Evolutionary conservation across 257 asterid species (phyloP), one percentile per base, ranked within the genome.

Genomic region (Eucommia ulmoides): DNA sequence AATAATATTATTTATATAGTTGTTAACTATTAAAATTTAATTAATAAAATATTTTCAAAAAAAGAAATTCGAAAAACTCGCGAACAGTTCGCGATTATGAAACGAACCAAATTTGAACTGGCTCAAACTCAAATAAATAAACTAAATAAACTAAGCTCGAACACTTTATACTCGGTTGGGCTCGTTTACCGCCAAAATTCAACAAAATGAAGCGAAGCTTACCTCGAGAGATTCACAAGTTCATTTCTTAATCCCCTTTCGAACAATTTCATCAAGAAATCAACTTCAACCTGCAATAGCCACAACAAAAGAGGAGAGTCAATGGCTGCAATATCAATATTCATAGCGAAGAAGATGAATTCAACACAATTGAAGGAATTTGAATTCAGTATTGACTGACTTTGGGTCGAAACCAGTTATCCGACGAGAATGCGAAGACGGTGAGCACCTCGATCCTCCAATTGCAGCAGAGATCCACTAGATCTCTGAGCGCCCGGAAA

Each of bases 321-420:
- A 50, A 10, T 2, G 2, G 1, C 23, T 49, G 41, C 7, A 8
- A 52, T 16, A 21, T 4, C 21, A 45, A 23, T 14, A 33, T 9
- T 19, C 29, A 44, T 20, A 6, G 5, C 4, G 3, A 19, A 15
- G n/a, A 21, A 17, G 14, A 23, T 4, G 21, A 16, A 6, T 7
- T 2, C 7, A 25, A 1, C 9, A 20, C 24, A 1, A 8, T 11
- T 0, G 33, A 3, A 11, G 33, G 44, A 49, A 26, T 52, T 24
- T 33, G 16, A 11, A 21, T 5, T 17, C 21, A 21, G 19, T 23
- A 7, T 22, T 25, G 62, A 29, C 45, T 64, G 60, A 83, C 88
- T 57, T 77, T 73, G 29, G 94, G 88, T 20, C 92, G 75, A 19
- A 56, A 49, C 92, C 88, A 77, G 56, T 83, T 83, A 19, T 80